Conservation (phyloP, 768 basidiomycete genomes). For the Tulasnella calospora region DNA sequence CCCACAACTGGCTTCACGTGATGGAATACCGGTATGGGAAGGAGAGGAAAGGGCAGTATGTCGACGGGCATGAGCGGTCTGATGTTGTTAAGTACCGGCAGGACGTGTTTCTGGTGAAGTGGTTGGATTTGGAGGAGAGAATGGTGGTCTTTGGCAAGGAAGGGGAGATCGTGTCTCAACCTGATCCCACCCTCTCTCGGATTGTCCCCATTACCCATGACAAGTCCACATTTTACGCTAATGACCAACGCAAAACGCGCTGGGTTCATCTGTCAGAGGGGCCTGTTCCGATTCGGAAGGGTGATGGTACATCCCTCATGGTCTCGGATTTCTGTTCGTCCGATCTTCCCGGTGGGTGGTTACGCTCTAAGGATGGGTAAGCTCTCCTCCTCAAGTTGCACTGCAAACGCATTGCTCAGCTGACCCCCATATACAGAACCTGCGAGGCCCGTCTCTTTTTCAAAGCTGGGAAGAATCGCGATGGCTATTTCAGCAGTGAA, state of each 20-base stretch:
- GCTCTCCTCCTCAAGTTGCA: background rate
- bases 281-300: background rate
- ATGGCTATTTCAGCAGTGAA: background rate
- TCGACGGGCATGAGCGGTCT: too few relatives aligned
- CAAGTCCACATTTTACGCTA: background rate
- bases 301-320: background rate
- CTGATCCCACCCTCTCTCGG: background rate
- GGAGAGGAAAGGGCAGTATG: too few relatives aligned
- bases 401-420: background rate
- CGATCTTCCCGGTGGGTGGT: background rate
- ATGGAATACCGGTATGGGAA: too few relatives aligned
- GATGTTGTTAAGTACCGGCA: too few relatives aligned
- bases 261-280: background rate
- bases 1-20: too few relatives aligned
- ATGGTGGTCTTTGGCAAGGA: too few relatives aligned
- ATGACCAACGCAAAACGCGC: background rate
- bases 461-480: background rate
- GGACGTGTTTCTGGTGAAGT: too few relatives aligned
- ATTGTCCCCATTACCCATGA: background rate
- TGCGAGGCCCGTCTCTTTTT: background rate
- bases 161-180: too few relatives aligned
- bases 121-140: too few relatives aligned
- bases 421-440: background rate
- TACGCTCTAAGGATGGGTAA: background rate
- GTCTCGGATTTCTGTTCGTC: background rate